Evolutionary conservation across 2,329 filamentous ascomycete species (phyloP).

Genomic region (Talaromyces sp.): DNA sequence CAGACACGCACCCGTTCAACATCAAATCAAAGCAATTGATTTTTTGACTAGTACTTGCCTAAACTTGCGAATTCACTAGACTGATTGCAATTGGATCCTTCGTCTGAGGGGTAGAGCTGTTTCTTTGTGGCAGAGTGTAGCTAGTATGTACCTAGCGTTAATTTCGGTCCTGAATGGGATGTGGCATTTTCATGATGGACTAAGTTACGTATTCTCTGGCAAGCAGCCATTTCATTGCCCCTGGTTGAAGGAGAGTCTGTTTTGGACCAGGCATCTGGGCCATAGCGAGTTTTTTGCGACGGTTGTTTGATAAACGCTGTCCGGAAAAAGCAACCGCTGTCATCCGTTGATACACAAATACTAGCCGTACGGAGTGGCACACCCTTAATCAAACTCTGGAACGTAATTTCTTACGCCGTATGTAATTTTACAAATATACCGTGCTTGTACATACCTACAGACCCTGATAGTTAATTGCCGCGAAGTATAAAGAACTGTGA

Average conservation of each 20-base stretch:
- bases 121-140: not conserved
- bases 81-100: not conserved
- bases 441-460: not conserved
- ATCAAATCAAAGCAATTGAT: too few relatives aligned
- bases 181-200: not conserved
- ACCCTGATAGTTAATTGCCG: not conserved
- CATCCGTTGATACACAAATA: not conserved
- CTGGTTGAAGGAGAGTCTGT: not conserved
- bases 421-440: not conserved
- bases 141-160: not conserved
- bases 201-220: not conserved
- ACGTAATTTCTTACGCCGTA: not conserved
- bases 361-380: not conserved
- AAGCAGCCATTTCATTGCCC: not conserved
- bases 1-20: not conserved
- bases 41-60: not conserved
- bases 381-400: not conserved
- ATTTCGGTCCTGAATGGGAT: not conserved
- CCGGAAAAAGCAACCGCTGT: not conserved
- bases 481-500: not conserved
- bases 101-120: not conserved
- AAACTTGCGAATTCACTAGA: not conserved
- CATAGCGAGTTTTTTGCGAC: not conserved
- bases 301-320: not conserved
- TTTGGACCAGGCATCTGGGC: not conserved